These are phyloP conservation scores for Poronia punctata DNA, from an alignment of 495 filamentous ascomycete species.

Conservation along the genomic window DNA sequence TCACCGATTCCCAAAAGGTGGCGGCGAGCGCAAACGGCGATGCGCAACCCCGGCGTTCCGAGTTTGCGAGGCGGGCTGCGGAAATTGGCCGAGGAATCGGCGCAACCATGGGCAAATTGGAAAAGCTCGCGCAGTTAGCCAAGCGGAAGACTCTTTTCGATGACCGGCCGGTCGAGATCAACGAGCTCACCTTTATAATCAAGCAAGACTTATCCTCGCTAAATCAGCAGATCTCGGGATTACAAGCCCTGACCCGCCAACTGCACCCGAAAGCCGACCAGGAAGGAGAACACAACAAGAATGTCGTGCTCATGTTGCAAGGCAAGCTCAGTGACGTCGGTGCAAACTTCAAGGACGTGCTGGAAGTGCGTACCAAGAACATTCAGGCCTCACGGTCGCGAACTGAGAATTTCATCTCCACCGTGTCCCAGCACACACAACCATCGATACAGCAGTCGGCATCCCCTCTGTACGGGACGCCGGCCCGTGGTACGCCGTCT, in stretches of 20 bases:
- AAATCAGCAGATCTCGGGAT: constrained; percentile 74
- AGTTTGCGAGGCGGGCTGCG: constrained; percentile 84
- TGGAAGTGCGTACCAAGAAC: constrained; percentile 96
- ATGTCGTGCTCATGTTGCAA: constrained; percentile 88
- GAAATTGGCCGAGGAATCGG: constrained; percentile 88
- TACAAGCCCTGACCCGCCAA: constrained; percentile 60
- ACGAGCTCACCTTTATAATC: constrained; percentile 80
- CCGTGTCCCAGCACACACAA: constrained; percentile 65
- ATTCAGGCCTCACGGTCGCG: constrained; percentile 88
- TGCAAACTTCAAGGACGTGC: constrained; percentile 92
- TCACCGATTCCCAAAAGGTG: constrained; percentile 63
- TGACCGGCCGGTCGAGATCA: constrained; percentile 92
- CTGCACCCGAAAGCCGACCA: constrained; percentile 77
- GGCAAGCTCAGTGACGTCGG: constrained; percentile 91
- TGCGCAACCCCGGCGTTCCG: constrained; percentile 49
- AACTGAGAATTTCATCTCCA: constrained; percentile 94
- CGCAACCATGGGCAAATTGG: constrained; percentile 86
- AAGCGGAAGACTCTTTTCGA: constrained; percentile 96
- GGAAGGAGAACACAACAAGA: constrained; percentile 95
- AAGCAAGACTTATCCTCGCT: constrained; percentile 92
- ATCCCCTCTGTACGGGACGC: constrained; percentile 82
- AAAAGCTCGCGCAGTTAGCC: constrained; percentile 86
- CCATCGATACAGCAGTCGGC: constrained; percentile 55
- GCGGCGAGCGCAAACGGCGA: constrained; percentile 60
- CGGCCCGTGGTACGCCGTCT: constrained; percentile 51